Evolutionary conservation across 2,329 filamentous ascomycete genomes (phyloP), one percentile per base, ranked within the genome.

Genomic region (Paracorniculantispora psalliotae): DNA sequence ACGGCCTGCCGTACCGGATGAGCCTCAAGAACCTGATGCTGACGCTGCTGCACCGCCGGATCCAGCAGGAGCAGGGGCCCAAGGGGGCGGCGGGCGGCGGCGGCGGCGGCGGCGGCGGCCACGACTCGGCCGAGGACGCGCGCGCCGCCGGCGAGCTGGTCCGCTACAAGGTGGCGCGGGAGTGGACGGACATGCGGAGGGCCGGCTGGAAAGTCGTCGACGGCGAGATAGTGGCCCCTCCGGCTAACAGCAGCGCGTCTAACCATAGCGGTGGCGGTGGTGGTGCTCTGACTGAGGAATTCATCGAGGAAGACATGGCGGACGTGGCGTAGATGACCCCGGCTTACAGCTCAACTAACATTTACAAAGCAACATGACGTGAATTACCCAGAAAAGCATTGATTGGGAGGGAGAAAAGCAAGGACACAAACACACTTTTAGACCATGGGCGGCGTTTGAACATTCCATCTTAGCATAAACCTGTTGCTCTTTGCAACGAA

Each of bases 81-180:
- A 72, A 75, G 47, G 71, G 77, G 21, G 66, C 76, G 21, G n/a
- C n/a, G n/a, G n/a, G n/a, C n/a, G n/a, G n/a, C n/a, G n/a, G n/a
- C n/a, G n/a, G n/a, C n/a, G n/a, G n/a, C n/a, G n/a, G n/a, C n/a
- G n/a, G n/a, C n/a, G n/a, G n/a, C n/a, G 94, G 94, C 0, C 94
- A 99, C 72, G 94, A 99, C 74, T 96, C 91, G 26, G 88, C 88
- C 26, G 94, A 99, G 71, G 94, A 99, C 69, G 91, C 94, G 0
- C 82, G 88, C 49, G 90, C 92, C 0, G 93, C 96, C 0, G 94
- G 93, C 0, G 92, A 97, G 61, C 73, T 99, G 54, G 90, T 96
- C 0, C 79, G 89, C 49, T 79, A 85, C 52, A 90, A 86, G 71
- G 80, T 96, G 6, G 81, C 78, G 55, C 80, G 88, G 57, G 81